Conservation (phyloP, 2,329 filamentous ascomycete genomes). For the Aspergillus neoniger region DNA sequence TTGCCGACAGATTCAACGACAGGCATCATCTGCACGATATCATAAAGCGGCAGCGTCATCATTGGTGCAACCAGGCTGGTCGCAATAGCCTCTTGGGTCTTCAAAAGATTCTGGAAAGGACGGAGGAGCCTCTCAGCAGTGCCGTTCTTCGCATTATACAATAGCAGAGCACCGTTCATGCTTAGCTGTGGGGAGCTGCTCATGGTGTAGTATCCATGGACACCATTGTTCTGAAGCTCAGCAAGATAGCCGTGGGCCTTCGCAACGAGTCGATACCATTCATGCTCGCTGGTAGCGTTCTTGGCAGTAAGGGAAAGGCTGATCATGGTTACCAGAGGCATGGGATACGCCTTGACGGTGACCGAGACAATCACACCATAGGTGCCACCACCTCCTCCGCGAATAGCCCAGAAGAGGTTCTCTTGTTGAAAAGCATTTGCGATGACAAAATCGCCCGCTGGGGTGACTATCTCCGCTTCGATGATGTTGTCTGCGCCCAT, state of each 20-base stretch:
- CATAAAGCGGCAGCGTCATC: not conserved
- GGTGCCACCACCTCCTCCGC: conserved; percentile 23
- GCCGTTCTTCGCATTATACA: not conserved
- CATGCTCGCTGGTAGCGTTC: not conserved
- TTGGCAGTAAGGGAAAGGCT: not conserved
- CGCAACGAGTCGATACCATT: not conserved
- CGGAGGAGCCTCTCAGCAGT: not conserved
- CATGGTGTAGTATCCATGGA: not conserved
- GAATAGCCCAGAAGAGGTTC: conserved; percentile 24
- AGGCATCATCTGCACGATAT: not conserved
- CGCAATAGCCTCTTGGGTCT: not conserved
- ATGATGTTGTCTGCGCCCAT: conserved; percentile 55
- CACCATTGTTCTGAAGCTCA: not conserved
- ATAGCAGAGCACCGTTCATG: not conserved
- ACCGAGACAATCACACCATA: conserved; percentile 18
- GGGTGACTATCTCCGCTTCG: conserved; percentile 50
- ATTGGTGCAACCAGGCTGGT: not conserved
- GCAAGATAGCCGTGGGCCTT: not conserved
- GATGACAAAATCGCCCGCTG: conserved; percentile 30
- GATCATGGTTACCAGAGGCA: not conserved
- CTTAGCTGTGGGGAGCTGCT: not conserved
- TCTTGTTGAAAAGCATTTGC: conserved; percentile 22
- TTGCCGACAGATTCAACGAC: not conserved
- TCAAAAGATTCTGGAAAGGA: not conserved
- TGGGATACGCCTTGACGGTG: not conserved